Conservation (phyloP, 1,284 basidiomycete species). For the Ustilago tritici region DNA sequence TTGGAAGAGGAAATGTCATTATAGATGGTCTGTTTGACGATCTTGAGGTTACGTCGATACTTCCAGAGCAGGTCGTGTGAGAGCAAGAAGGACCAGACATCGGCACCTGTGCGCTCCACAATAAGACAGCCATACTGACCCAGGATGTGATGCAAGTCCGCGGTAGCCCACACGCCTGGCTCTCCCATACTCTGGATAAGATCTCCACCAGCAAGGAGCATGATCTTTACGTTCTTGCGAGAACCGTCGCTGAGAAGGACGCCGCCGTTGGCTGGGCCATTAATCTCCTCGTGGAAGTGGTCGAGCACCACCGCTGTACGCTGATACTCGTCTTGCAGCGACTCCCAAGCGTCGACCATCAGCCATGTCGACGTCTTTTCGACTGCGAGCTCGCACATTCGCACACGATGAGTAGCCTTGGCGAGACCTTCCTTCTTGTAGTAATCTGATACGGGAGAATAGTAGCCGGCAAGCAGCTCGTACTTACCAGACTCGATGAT, state of each 20-base stretch:
- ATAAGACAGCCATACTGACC: slow-evolving; percentile 94
- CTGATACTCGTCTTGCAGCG: slow-evolving; percentile 88
- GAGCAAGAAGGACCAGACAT: slow-evolving; percentile 78
- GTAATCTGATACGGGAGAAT: slow-evolving; percentile 80
- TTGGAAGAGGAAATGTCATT: slow-evolving; percentile 86
- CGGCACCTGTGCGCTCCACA: slow-evolving; percentile 92
- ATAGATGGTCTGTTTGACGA: slow-evolving; percentile 89
- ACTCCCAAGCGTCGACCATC: slow-evolving; percentile 98
- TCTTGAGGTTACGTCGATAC: slow-evolving; percentile 84
- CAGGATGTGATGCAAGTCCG: slow-evolving; percentile 95
- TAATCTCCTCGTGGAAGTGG: slow-evolving; percentile 93
- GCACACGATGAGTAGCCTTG: slow-evolving; percentile 66
- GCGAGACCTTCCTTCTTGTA: slow-evolving; percentile 69
- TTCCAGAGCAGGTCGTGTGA: slow-evolving; percentile 74
- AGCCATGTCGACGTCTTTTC: slow-evolving; percentile 69
- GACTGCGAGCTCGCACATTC: slow-evolving; percentile 70
- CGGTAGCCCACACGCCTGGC: slow-evolving; percentile 96
- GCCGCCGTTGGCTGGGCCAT: slow-evolving; percentile 72
- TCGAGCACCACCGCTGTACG: slow-evolving; percentile 95
- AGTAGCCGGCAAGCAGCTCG: slow-evolving; percentile 92
- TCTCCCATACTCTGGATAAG: slow-evolving; percentile 98
- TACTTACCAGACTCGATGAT: slow-evolving; percentile 90
- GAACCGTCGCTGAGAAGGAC: slow-evolving; percentile 62
- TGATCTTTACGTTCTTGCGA: slow-evolving; percentile 74
- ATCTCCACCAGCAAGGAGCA: slow-evolving; percentile 96